Evolutionary conservation across 176 grass and related monocot species (phyloP).

Genomic region (Hordeum marinum): DNA sequence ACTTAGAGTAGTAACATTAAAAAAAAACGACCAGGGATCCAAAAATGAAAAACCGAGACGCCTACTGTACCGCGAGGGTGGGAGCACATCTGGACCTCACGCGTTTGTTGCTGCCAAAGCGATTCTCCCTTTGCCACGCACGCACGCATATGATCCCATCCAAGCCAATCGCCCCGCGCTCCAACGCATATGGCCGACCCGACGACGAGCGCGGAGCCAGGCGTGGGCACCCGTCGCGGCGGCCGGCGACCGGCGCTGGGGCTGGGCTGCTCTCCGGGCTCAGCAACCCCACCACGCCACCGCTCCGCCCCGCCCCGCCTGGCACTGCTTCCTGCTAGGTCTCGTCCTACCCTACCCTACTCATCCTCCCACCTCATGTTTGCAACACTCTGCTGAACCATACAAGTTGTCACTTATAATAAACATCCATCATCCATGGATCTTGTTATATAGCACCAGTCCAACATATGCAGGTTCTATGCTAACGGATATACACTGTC

Average conservation of each 20-base stretch:
- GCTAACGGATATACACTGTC: constrained; percentile 36
- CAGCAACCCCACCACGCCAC: neutral
- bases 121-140: neutral
- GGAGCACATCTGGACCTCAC: neutral
- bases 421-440: neutral
- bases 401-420: neutral
- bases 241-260: too few species aligned
- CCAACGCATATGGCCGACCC: neutral
- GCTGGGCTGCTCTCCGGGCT: neutral
- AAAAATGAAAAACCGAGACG: neutral
- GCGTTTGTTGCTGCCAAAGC: neutral
- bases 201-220: neutral
- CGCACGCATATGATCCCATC: neutral
- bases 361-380: neutral
- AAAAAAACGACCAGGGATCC: too few species aligned
- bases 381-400: constrained; percentile 1
- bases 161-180: neutral
- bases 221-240: too few species aligned
- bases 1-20: too few species aligned
- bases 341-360: neutral
- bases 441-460: neutral
- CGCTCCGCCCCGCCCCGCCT: neutral
- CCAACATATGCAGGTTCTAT: constrained; percentile 14
- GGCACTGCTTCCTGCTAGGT: neutral
- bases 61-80: neutral